phyloP scores from a whole-genome alignment of 164 flowering plant species.

The Malania oleifera region DNA sequence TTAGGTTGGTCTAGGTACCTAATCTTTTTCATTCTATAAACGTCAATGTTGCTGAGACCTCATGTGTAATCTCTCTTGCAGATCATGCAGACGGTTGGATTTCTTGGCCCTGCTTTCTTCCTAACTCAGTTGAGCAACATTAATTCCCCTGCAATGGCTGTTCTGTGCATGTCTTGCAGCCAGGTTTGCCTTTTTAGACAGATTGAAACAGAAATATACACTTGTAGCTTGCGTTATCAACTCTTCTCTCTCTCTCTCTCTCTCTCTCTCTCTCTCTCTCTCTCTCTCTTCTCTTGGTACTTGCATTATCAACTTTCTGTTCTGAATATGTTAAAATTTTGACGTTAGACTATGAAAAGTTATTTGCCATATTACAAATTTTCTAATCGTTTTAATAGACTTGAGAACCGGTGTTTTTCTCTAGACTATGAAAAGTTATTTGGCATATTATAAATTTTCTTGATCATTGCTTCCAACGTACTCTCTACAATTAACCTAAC shows the following conservation, averaged over 20 bases:
- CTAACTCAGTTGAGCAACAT: slow-evolving; percentile 89
- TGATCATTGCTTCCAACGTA: no score
- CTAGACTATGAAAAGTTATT: no score
- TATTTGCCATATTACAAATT: neutral
- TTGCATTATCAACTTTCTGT: neutral
- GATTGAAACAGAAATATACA: neutral
- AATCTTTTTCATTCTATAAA: no score
- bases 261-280: no score
- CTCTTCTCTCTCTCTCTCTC: no score
- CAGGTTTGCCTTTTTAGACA: slow-evolving; percentile 47
- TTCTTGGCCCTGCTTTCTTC: slow-evolving; percentile 98
- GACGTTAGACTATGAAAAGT: no score
- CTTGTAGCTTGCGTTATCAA: neutral
- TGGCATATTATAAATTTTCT: no score
- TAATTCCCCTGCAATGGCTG: slow-evolving; percentile 93
- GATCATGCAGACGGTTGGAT: slow-evolving; percentile 96
- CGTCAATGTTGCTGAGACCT: neutral
- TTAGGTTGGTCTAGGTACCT: no score
- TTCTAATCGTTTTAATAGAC: neutral
- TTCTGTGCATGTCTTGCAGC: slow-evolving; percentile 95
- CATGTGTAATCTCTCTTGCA: slow-evolving; percentile 22
- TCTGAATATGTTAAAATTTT: no score
- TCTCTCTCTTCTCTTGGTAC: no score
- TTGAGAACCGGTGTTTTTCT: no score
- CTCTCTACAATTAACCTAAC: neutral